A percentile compares a stretch with the other conserved stretches of the same genome.
Conservation (phyloP, 768 basidiomycete genomes). For the Panaeolus cyanescens region DNA sequence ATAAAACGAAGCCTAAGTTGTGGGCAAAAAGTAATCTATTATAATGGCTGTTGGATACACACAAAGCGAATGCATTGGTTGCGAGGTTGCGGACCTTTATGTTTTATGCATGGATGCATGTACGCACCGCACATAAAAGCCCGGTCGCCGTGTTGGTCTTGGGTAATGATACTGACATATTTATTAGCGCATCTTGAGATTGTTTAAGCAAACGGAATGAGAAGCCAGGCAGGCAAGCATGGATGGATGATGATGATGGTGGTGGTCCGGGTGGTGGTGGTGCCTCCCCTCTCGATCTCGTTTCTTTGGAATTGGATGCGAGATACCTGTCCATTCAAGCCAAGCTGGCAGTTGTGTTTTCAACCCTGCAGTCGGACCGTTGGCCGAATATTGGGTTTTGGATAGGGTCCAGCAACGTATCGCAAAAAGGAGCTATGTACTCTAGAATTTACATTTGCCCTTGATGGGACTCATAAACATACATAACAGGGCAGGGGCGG, state of each 20-base stretch:
- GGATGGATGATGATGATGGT: too few species aligned
- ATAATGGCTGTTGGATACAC: neutral
- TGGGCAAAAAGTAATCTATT: neutral
- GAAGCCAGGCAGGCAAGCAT: too few species aligned
- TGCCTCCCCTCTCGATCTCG: neutral
- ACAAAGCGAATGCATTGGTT: neutral
- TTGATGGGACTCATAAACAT: too few species aligned
- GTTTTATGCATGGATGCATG: too few species aligned
- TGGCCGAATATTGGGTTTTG: neutral
- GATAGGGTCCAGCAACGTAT: too few species aligned
- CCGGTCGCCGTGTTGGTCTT: neutral
- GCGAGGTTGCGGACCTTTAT: neutral
- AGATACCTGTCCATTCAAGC: neutral
- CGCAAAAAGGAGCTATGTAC: neutral
- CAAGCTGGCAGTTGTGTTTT: neutral
- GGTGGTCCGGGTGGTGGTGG: too few species aligned
- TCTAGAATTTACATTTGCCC: too few species aligned
- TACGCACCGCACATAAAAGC: too few species aligned
- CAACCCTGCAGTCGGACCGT: conserved; percentile 2
- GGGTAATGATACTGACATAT: neutral
- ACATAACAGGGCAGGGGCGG: too few species aligned
- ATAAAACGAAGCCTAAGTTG: neutral
- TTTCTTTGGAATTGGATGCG: neutral
- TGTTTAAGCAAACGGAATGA: too few species aligned
- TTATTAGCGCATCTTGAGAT: neutral